Percentiles rank a stretch among this genome's conserved stretches.
Conservation (phyloP, 495 filamentous ascomycete species). For the Neurospora sp. region DNA sequence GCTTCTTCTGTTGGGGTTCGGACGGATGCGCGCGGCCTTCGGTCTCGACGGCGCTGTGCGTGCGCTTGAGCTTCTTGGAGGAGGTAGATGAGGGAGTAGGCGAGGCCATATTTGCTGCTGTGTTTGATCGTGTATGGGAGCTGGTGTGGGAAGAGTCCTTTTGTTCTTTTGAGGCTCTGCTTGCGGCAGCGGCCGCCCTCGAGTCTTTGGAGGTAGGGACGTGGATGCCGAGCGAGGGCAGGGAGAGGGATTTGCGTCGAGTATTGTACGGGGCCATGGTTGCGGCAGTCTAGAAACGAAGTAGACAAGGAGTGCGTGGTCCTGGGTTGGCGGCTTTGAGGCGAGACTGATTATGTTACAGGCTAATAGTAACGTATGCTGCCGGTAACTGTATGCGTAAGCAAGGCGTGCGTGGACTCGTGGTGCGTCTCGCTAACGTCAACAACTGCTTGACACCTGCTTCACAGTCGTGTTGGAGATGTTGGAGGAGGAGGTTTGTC, state of each 20-base stretch:
- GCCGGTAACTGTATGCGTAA: neutral
- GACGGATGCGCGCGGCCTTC: slow-evolving; percentile 35
- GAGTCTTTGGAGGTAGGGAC: slow-evolving; percentile 62
- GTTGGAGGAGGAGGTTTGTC: neutral
- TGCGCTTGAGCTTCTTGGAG: slow-evolving; percentile 79
- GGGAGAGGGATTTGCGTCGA: slow-evolving; percentile 88
- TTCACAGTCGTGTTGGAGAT: neutral
- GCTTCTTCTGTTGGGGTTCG: slow-evolving; percentile 36
- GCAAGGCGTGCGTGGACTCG: neutral
- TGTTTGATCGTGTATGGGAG: slow-evolving; percentile 10
- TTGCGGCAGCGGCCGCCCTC: slow-evolving; percentile 36
- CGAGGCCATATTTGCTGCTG: slow-evolving; percentile 36
- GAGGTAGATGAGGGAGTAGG: slow-evolving; percentile 28
- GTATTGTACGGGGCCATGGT: slow-evolving; percentile 89
- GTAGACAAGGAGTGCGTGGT: neutral
- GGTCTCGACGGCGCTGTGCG: slow-evolving; percentile 48
- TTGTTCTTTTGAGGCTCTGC: slow-evolving; percentile 16
- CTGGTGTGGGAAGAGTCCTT: slow-evolving; percentile 15
- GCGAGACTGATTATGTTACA: neutral
- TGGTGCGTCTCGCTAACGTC: neutral
- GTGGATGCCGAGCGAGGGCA: slow-evolving; percentile 88
- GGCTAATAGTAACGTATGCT: neutral
- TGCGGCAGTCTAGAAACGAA: slow-evolving; percentile 2
- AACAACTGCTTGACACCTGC: neutral
- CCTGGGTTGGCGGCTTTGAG: neutral